These are phyloP conservation scores for Sicyos edulis DNA, from an alignment of 306 rosid genomes.

Conservation along the genomic window DNA sequence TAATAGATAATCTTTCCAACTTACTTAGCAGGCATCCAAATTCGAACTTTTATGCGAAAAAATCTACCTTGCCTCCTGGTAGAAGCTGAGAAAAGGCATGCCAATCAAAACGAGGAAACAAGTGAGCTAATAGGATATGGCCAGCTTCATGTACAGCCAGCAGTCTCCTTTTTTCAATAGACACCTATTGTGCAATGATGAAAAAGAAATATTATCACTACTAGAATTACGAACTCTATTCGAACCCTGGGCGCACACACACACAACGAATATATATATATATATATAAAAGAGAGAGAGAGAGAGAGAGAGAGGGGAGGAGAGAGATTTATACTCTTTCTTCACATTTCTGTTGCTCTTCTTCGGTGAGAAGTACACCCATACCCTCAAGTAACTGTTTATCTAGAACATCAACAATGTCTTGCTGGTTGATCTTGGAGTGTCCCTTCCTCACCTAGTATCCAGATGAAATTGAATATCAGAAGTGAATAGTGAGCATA, in stretches of 20 bases:
- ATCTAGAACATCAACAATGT: slow-evolving; percentile 81
- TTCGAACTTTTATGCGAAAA: slow-evolving; percentile 18
- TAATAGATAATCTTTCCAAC: slow-evolving; percentile 4
- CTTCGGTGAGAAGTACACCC: slow-evolving; percentile 98
- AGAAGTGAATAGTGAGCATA: slow-evolving; percentile 20
- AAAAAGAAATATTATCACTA: background rate
- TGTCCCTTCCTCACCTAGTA: slow-evolving; percentile 85
- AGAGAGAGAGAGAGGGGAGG: background rate
- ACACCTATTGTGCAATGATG: slow-evolving; percentile 41
- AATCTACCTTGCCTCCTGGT: slow-evolving; percentile 90
- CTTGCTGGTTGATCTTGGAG: slow-evolving; percentile 62
- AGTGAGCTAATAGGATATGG: slow-evolving; percentile 80
- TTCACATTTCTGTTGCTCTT: slow-evolving; percentile 89
- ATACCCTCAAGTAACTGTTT: slow-evolving; percentile 97
- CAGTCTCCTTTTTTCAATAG: slow-evolving; percentile 72
- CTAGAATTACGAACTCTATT: background rate
- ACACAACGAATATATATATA: background rate
- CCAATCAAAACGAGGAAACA: slow-evolving; percentile 95
- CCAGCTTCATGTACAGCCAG: slow-evolving; percentile 99
- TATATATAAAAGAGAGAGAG: too few species aligned
- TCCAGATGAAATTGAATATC: slow-evolving; percentile 20
- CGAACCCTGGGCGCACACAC: background rate
- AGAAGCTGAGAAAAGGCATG: slow-evolving; percentile 99
- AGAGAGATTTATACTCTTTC: slow-evolving; percentile 46
- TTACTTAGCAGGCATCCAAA: background rate